Evolutionary conservation across 1,284 basidiomycete species (phyloP).

Genomic region (Rhizopogon hawkerae): DNA sequence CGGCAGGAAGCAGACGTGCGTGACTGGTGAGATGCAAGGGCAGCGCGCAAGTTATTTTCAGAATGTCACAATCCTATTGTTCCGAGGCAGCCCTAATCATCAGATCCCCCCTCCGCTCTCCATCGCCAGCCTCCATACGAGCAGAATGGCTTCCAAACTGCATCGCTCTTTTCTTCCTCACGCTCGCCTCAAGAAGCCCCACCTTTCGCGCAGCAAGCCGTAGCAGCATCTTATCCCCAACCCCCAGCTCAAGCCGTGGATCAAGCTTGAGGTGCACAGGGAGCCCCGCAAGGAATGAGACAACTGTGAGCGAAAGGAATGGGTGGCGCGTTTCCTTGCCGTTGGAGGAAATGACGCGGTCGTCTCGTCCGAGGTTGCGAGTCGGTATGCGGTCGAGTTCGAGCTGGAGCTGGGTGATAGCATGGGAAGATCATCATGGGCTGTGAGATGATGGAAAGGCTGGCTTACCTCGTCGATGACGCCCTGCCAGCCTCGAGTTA

Average conservation of each 20-base stretch:
- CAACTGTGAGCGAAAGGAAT: constrained; percentile 75
- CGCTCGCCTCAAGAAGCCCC: constrained; percentile 62
- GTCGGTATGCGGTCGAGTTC: constrained; percentile 87
- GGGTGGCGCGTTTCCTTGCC: constrained; percentile 89
- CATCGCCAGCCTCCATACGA: constrained; percentile 63
- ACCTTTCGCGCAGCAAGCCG: constrained; percentile 60
- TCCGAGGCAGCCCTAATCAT: constrained; percentile 10
- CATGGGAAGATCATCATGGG: background rate
- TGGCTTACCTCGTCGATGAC: constrained; percentile 69
- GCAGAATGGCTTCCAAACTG: constrained; percentile 95
- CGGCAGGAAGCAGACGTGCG: background rate
- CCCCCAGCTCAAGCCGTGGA: constrained; percentile 53
- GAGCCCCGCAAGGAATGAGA: constrained; percentile 64
- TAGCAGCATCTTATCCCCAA: constrained; percentile 85
- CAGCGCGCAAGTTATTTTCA: background rate
- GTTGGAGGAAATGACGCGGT: constrained; percentile 82
- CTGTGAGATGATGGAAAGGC: background rate
- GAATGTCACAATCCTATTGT: background rate
- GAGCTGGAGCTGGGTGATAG: constrained; percentile 64
- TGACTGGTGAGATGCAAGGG: background rate
- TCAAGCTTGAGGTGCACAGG: constrained; percentile 80
- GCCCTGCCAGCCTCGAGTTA: constrained; percentile 56
- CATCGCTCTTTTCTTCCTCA: constrained; percentile 87
- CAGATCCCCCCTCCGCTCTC: constrained; percentile 47
- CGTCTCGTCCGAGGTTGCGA: constrained; percentile 90